Base-by-base conservation (phyloP, 2,329 filamentous ascomycete genomes). In the Raffaelea ambrosiae region DNA sequence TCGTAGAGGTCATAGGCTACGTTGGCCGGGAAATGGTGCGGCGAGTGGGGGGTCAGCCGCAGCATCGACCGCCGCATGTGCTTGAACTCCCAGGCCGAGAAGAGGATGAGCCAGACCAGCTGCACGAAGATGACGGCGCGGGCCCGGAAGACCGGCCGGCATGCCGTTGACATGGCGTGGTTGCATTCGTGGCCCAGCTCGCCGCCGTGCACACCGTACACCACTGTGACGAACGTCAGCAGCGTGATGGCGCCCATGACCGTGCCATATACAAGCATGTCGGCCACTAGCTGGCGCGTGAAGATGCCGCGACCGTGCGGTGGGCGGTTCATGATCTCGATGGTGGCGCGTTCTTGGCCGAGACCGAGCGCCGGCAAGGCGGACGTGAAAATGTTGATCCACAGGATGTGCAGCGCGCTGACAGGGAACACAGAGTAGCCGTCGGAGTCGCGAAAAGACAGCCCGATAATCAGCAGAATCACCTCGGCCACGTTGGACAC, bases 371-470 rank as follows among this genome's bases (percentile, higher is more conserved):
- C 89, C 1, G 88, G 88, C 63, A 93, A 81, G 1, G 84, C 86
- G 38, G 86, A 91, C 0, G 89, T 95, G 48, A 93, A 77, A 85
- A 95, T 91, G 65, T 95, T 95, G 63, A 95, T 88, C 88, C 88
- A 95, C 50, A 95, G 77, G 53, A 95, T 91, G 58, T 95, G 83
- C 11, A 95, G 80, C 0, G 89, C 88, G 0, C 86, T 81, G 40
- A 95, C 78, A 4, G 88, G 89, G 63, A 94, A 95, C 10, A 95
- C 88, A 0, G 88, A 93, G 51, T 86, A 75, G 9, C 78, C 75
- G 10, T 72, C 69, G 3, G 65, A 55, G 59, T 95, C 89, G 58
- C 88, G 85, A 69, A 95, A 94, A 0, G 74, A 84, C 4, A 95
- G 78, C 46, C 89, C 89, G 36, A 88, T 82, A 22, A 95, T 79